These are phyloP conservation scores for Apiospora saccharicola DNA, from an alignment of 2,329 filamentous ascomycete species.

Conservation along the genomic window DNA sequence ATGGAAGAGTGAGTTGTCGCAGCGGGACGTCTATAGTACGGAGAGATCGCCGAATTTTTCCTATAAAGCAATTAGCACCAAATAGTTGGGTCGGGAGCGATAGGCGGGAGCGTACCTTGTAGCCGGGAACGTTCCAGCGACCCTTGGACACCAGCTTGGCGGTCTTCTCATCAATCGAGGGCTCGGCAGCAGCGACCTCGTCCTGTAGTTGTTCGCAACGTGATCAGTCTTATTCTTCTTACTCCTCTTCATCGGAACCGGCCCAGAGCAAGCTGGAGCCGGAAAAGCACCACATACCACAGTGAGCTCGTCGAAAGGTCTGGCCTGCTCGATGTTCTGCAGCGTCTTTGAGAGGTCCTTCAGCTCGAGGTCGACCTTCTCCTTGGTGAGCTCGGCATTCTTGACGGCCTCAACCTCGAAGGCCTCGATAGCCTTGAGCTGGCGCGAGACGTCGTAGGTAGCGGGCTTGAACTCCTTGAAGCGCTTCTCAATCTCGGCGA, in stretches of 20 bases:
- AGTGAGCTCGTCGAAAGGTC: constrained; percentile 96
- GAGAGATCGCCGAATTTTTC: constrained; percentile 99
- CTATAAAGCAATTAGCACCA: constrained; percentile 59
- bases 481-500: constrained; percentile 97
- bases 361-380: constrained; percentile 93
- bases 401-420: constrained; percentile 97
- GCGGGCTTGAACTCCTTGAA: constrained; percentile 90
- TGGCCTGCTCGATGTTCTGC: constrained; percentile 94
- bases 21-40: constrained; percentile 72
- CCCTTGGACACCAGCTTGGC: constrained; percentile 94
- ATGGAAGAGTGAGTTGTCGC: constrained; percentile 48
- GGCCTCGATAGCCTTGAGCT: constrained; percentile 97
- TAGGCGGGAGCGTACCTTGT: constrained; percentile 76
- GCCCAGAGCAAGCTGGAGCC: constrained; percentile 15
- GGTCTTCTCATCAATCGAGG: constrained; percentile 98
- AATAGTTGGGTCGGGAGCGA: not conserved
- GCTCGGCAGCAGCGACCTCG: constrained; percentile 91
- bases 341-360: constrained; percentile 93
- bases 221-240: not conserved
- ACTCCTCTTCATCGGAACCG: not conserved
- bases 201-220: constrained; percentile 65
- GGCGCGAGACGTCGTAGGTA: constrained; percentile 90
- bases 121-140: constrained; percentile 97
- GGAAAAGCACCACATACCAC: constrained; percentile 72
- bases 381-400: constrained; percentile 97